These are phyloP conservation scores for Calonectria henricotiae DNA, from an alignment of 2,329 filamentous ascomycete genomes.

Conservation along the genomic window DNA sequence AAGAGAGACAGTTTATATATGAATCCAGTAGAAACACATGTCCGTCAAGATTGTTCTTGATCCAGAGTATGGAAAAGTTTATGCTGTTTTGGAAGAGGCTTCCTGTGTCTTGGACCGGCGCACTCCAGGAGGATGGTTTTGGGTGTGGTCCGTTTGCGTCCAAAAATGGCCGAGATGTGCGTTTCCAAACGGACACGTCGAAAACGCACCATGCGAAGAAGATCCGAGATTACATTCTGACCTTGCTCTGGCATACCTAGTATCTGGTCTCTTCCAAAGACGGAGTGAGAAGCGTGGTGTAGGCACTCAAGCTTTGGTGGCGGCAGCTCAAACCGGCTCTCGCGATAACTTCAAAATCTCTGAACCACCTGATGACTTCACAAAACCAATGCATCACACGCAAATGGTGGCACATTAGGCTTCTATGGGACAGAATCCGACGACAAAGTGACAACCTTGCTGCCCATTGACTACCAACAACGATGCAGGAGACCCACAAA, in stretches of 20 bases:
- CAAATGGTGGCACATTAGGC: conserved; percentile 7
- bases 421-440: conserved; percentile 18
- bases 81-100: conserved; percentile 21
- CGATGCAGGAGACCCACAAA: conserved; percentile 22
- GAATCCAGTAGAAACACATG: background rate
- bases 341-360: background rate
- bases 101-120: conserved; percentile 12
- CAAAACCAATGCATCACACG: background rate
- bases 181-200: conserved; percentile 3
- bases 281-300: background rate
- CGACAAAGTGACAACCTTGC: conserved; percentile 5
- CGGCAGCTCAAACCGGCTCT: conserved; percentile 11
- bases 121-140: background rate
- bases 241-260: background rate
- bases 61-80: conserved; percentile 16
- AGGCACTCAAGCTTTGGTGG: conserved; percentile 7
- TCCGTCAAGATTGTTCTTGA: background rate
- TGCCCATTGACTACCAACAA: background rate
- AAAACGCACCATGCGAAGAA: conserved; percentile 5
- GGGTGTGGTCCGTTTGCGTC: conserved; percentile 10
- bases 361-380: background rate
- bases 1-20: conserved; percentile 21
- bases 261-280: conserved; percentile 4
- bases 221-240: background rate
- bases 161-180: background rate